Percentiles rank a stretch among this genome's conserved stretches.
Evolutionary conservation across 2,329 filamentous ascomycete genomes (phyloP).

Genomic region (Zasmidium angulare): DNA sequence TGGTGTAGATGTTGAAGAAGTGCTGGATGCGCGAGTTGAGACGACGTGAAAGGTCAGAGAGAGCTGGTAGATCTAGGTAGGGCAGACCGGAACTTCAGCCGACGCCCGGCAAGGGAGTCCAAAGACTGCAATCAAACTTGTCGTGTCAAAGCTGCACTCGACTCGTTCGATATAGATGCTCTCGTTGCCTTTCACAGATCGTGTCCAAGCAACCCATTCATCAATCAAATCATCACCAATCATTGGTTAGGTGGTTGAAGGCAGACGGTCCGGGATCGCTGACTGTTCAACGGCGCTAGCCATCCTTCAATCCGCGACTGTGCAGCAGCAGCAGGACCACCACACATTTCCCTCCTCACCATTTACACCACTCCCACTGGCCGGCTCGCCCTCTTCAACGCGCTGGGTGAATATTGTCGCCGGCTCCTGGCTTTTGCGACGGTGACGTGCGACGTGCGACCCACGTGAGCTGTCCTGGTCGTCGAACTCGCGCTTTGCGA

Average conservation of each 20-base stretch:
- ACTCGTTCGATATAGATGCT: too few species aligned
- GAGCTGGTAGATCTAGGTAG: too few species aligned
- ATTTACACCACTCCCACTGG: neutral
- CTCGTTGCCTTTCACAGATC: too few species aligned
- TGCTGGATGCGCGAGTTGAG: neutral
- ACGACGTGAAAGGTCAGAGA: neutral
- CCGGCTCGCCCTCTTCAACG: neutral
- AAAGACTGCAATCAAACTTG: neutral
- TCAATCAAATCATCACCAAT: neutral
- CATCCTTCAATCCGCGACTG: neutral
- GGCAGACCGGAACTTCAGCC: neutral
- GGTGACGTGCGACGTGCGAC: neutral
- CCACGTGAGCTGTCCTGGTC: neutral
- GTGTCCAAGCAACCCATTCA: neutral
- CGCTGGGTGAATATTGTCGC: neutral
- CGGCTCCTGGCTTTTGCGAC: neutral
- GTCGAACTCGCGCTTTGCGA: neutral
- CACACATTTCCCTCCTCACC: neutral
- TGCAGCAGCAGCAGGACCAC: neutral
- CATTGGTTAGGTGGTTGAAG: neutral
- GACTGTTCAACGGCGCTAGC: neutral
- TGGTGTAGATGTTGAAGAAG: slow-evolving; percentile 1
- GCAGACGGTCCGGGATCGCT: neutral
- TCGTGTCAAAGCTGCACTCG: too few species aligned
- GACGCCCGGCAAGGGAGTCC: neutral